Evolutionary conservation across 805 yeast genomes (phyloP), one percentile per base, ranked within the genome.

Genomic region (Schwanniomyces vanrijiae): DNA sequence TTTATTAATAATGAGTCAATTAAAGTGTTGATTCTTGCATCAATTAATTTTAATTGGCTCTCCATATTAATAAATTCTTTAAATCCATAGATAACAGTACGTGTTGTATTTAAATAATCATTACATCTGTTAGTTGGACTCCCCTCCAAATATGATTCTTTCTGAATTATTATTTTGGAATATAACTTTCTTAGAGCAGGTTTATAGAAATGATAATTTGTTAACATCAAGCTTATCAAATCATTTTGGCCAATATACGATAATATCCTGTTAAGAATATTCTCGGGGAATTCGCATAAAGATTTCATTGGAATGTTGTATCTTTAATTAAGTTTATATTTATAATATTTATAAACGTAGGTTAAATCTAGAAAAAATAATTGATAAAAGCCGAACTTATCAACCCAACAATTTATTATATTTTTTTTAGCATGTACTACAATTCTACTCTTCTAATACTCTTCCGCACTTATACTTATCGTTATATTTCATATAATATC

Each of bases 181-280:
- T 71, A 71, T 31, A 71, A 53, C 40, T 63, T 54, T 18, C 46
- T 40, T 38, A 62, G 44, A 44, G 71, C 66, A 11, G 72, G 72
- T 42, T 60, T 53, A 50, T 71, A 71, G 46, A 68, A 66, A 25
- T 54, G 52, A 50, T 49, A 71, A 54, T 68, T 70, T 22, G 76
- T 68, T 20, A 54, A 55, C 1, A 74, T 62, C 14, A 71, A 58
- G 38, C 61, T 66, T 22, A 66, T 22, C 14, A 68, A 56, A 40
- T 58, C 60, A 42, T 64, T 64, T 47, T 68, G 73, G 5, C 69
- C 68, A 13, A 68, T 55, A 40, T 35, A 48, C 11, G 16, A 26
- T 13, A 44, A 18, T 14, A 47, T 43, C 13, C 37, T 35, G 16
- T 16, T 31, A 31, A 31, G 19, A 31, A 37, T 37, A 22, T 29